These are phyloP conservation scores for Chlorencoelia australis DNA, from an alignment of 2,329 filamentous ascomycete species.

Conservation along the genomic window DNA sequence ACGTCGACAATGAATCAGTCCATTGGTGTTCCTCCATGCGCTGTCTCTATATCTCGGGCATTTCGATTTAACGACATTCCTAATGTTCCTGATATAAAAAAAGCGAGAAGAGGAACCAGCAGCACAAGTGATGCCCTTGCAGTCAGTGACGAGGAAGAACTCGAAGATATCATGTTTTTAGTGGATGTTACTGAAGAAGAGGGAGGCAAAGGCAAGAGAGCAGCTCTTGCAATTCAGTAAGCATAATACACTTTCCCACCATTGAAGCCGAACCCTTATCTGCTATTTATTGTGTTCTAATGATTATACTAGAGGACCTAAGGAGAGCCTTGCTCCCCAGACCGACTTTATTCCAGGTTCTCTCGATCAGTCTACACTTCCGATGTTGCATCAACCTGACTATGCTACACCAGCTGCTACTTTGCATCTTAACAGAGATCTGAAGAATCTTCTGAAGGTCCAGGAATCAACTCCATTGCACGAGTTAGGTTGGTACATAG, in stretches of 20 bases:
- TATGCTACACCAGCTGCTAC: constrained; percentile 55
- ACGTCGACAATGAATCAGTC: constrained; percentile 11
- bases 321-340: constrained; percentile 6
- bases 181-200: constrained; percentile 26
- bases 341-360: constrained; percentile 59
- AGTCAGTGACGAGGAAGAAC: constrained; percentile 21
- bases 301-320: no score
- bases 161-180: constrained; percentile 32
- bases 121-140: not conserved
- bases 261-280: not conserved
- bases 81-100: not conserved
- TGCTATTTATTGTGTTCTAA: no score
- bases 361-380: constrained; percentile 51
- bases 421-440: constrained; percentile 52
- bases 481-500: constrained; percentile 76
- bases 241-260: not conserved
- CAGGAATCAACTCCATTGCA: constrained; percentile 52
- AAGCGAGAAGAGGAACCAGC: constrained; percentile 5
- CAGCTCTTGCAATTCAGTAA: constrained; percentile 10
- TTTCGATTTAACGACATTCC: constrained; percentile 12
- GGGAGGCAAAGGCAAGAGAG: constrained; percentile 6
- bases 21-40: constrained; percentile 23
- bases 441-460: constrained; percentile 51
- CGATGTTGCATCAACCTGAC: constrained; percentile 51
- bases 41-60: constrained; percentile 20